Evolutionary conservation across 2,329 filamentous ascomycete genomes (phyloP).

Genomic region (Alternaria longipes): DNA sequence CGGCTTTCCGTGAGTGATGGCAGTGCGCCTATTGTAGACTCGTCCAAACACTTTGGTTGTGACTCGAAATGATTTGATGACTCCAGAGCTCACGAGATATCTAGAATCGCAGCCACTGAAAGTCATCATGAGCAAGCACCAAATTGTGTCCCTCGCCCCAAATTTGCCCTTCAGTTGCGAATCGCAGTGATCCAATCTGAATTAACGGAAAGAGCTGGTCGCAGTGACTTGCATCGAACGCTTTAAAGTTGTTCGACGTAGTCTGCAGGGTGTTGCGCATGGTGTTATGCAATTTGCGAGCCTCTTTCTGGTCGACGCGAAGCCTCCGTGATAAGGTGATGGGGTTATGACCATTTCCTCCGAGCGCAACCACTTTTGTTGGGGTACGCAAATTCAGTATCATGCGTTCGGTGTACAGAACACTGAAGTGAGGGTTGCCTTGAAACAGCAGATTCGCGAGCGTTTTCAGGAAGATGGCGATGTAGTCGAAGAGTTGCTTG

Average conservation of each 20-base stretch:
- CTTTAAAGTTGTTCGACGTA: conserved; percentile 37
- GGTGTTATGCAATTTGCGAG: conserved; percentile 29
- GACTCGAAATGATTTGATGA: neutral
- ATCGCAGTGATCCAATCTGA: conserved; percentile 38
- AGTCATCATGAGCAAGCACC: conserved; percentile 41
- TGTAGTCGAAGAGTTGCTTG: conserved; percentile 43
- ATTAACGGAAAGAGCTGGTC: conserved; percentile 38
- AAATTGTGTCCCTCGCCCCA: conserved; percentile 44
- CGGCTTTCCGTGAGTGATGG: neutral
- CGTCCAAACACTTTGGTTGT: neutral
- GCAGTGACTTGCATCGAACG: conserved; percentile 36
- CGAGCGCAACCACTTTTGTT: conserved; percentile 29
- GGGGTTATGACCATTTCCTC: conserved; percentile 23
- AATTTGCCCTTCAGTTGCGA: conserved; percentile 37
- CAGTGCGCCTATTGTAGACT: neutral
- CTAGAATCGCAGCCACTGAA: conserved; percentile 42
- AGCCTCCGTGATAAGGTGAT: conserved; percentile 28
- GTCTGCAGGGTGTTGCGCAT: conserved; percentile 41
- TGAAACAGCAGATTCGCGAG: conserved; percentile 35
- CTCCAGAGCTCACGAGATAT: neutral
- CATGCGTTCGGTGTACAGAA: conserved; percentile 40
- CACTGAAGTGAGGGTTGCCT: conserved; percentile 30
- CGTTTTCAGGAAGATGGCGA: conserved; percentile 42
- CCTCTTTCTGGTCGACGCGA: conserved; percentile 31
- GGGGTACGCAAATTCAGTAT: conserved; percentile 42